Evolutionary conservation across 108 stramenopile species (phyloP).

Genomic region (Asterionellopsis glacialis): DNA sequence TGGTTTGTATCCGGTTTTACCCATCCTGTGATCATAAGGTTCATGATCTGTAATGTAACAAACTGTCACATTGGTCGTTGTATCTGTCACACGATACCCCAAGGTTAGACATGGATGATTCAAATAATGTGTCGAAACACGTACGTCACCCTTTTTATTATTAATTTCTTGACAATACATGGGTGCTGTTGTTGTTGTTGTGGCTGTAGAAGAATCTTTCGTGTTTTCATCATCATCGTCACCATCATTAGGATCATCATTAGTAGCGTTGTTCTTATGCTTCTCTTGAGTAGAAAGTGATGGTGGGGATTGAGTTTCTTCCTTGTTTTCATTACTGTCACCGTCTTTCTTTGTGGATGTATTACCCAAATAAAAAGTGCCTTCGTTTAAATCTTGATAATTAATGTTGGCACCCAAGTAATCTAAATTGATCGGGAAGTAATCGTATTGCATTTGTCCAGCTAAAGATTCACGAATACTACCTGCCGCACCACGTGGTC

Average conservation of each 20-base stretch:
- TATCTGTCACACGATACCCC: constrained; percentile 32
- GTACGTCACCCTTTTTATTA: constrained; percentile 5
- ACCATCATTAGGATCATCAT: no score
- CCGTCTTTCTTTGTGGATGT: no score
- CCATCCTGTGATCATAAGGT: constrained; percentile 24
- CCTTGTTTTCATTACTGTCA: no score
- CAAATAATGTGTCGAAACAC: constrained; percentile 31
- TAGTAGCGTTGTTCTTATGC: no score
- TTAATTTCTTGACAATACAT: no score
- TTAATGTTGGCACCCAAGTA: constrained; percentile 20
- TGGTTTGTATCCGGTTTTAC: constrained; percentile 13
- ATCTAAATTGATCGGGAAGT: constrained; percentile 27
- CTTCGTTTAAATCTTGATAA: constrained; percentile 24
- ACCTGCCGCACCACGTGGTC: constrained; percentile 23
- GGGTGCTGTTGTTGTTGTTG: no score
- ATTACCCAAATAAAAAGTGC: constrained; percentile 3
- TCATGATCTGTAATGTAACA: constrained; percentile 37
- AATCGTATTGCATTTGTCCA: constrained; percentile 37
- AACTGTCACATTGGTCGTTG: constrained; percentile 18
- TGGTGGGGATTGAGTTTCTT: no score
- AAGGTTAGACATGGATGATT: constrained; percentile 29
- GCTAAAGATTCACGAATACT: constrained; percentile 22
- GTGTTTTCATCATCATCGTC: no score
- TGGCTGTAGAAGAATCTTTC: no score
- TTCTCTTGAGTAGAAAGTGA: no score